Percentiles rank a stretch among this genome's conserved stretches.
These are phyloP conservation scores for Bruguiera gymnorhiza DNA, from an alignment of 345 rosid genomes.

Conservation along the genomic window DNA sequence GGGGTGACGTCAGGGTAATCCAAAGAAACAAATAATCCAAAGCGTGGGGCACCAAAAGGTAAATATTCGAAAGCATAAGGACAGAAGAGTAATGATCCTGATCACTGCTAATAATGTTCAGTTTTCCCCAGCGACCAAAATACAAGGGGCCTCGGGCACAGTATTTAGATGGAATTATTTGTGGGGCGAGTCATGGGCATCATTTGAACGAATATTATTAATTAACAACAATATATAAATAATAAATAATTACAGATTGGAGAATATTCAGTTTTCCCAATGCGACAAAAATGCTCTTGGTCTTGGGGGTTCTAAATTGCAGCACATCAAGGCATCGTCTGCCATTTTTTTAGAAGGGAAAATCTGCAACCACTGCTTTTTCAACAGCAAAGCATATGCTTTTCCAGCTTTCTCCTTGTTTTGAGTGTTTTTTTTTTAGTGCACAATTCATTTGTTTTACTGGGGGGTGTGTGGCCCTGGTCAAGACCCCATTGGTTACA, in stretches of 20 bases:
- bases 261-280: constrained; percentile 66
- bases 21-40: too few species aligned
- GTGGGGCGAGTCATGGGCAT: neutral
- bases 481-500: too few species aligned
- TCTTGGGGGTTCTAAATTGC: constrained; percentile 20
- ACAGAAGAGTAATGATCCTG: neutral
- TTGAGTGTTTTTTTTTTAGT: too few species aligned
- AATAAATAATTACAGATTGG: constrained; percentile 8
- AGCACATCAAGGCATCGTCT: constrained; percentile 26
- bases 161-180: constrained; percentile 17
- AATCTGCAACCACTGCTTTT: neutral
- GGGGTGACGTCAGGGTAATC: too few species aligned
- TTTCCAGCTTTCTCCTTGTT: too few species aligned
- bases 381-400: too few species aligned
- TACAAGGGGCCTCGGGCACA: constrained; percentile 12
- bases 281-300: constrained; percentile 61
- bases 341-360: neutral
- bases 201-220: neutral
- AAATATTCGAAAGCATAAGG: neutral
- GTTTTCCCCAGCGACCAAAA: constrained; percentile 22
- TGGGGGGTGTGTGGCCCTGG: too few species aligned
- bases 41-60: too few species aligned
- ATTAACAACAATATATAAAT: neutral
- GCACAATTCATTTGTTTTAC: too few species aligned
- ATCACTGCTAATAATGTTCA: neutral